Percentiles rank a stretch among this genome's conserved stretches.
Conservation (phyloP, 2,329 filamentous ascomycete genomes). For the Nothophaeocryptopus gaeumannii region DNA sequence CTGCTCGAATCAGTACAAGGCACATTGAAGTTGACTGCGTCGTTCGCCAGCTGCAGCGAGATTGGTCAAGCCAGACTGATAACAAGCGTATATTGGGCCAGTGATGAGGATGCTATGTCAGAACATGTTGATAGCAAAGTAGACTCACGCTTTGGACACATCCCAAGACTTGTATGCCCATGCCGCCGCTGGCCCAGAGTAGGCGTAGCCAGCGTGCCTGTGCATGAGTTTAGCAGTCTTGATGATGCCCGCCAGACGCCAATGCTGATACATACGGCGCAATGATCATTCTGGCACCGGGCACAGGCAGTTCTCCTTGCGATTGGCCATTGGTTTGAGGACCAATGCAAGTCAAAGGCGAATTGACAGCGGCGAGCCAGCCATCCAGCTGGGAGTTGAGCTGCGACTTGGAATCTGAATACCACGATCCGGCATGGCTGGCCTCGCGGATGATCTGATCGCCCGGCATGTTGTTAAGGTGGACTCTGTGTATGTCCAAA, state of each 20-base stretch:
- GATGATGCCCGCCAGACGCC: conserved; percentile 26
- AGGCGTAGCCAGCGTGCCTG: conserved; percentile 90
- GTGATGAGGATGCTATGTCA: not conserved
- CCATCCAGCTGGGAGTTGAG: conserved; percentile 68
- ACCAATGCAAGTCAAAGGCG: conserved; percentile 60
- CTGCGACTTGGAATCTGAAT: conserved; percentile 58
- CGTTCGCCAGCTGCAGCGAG: too few relatives aligned
- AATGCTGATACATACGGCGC: conserved; percentile 65
- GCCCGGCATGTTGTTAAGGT: conserved; percentile 21
- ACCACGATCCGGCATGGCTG: conserved; percentile 86
- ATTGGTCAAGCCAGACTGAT: too few relatives aligned
- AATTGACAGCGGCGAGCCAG: conserved; percentile 71
- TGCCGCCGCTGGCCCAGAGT: conserved; percentile 86
- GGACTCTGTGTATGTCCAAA: too few relatives aligned
- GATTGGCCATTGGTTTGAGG: conserved; percentile 40
- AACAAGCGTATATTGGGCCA: too few relatives aligned
- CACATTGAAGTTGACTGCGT: not conserved
- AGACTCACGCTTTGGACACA: conserved; percentile 65
- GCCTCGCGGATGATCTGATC: conserved; percentile 52
- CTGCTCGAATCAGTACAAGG: conserved; percentile 38
- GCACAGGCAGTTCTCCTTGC: conserved; percentile 58
- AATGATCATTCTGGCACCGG: conserved; percentile 79
- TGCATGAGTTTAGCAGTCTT: conserved; percentile 26
- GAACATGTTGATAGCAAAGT: too few relatives aligned
- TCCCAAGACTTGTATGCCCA: conserved; percentile 93